Conservation (phyloP, 345 rosid species). For the Erodium maritimum region DNA sequence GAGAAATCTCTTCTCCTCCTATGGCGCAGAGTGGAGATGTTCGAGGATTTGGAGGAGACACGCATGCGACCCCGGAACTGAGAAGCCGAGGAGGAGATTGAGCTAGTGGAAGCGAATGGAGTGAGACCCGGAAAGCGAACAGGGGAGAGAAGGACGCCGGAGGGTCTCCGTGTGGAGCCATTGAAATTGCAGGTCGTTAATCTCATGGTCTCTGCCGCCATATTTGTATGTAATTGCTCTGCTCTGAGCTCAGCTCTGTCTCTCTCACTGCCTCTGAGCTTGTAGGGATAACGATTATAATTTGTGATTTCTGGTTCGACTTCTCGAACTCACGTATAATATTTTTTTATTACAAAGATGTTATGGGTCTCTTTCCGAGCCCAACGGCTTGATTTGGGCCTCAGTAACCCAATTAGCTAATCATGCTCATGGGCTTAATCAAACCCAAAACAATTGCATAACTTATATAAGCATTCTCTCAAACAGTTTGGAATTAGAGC, state of each 20-base stretch:
- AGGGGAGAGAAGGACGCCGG: slow-evolving; percentile 22
- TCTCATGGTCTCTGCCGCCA: slow-evolving; percentile 70
- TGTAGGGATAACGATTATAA: not conserved
- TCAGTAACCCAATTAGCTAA: too few relatives aligned
- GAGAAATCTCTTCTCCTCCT: slow-evolving; percentile 42
- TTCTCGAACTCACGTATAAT: not conserved
- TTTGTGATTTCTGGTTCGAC: not conserved
- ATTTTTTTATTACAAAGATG: too few relatives aligned
- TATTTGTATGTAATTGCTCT: slow-evolving; percentile 11
- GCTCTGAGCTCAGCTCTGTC: not conserved
- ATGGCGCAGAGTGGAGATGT: slow-evolving; percentile 16
- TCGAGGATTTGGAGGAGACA: slow-evolving; percentile 17
- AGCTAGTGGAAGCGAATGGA: slow-evolving; percentile 37
- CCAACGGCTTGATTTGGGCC: too few relatives aligned
- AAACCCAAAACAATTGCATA: too few relatives aligned
- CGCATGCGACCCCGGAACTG: slow-evolving; percentile 40
- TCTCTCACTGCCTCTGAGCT: not conserved
- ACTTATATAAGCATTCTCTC: too few relatives aligned
- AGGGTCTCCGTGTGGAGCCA: slow-evolving; percentile 37
- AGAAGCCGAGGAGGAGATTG: slow-evolving; percentile 38
- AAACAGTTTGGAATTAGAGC: too few relatives aligned
- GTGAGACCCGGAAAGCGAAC: slow-evolving; percentile 33
- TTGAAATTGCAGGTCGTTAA: slow-evolving; percentile 43
- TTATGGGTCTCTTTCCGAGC: too few relatives aligned
- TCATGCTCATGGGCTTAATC: too few relatives aligned